phyloP scores from a whole-genome alignment of 2,329 filamentous ascomycete genomes.

The Paraphaeosphaeria sporulosa region DNA sequence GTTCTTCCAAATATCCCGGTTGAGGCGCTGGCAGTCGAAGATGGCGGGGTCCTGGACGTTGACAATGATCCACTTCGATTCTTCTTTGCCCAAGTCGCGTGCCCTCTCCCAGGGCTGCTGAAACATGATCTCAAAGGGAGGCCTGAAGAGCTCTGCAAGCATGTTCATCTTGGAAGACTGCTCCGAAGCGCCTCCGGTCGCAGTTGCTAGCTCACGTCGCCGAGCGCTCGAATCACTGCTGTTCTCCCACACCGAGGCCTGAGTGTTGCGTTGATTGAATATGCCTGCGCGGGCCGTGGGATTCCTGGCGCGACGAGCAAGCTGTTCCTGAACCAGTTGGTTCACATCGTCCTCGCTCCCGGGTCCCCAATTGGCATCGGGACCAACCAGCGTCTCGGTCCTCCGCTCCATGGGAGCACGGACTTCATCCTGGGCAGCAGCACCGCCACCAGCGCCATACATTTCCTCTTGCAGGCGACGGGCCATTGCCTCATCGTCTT shows the following conservation, averaged over 20 bases:
- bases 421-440: conserved; percentile 66
- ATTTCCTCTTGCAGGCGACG: conserved; percentile 90
- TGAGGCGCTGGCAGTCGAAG: conserved; percentile 93
- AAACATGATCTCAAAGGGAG: conserved; percentile 89
- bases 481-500: conserved; percentile 94
- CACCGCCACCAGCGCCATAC: conserved; percentile 65
- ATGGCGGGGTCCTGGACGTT: conserved; percentile 94
- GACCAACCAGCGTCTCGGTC: conserved; percentile 88
- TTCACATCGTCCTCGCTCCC: conserved; percentile 60
- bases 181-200: conserved; percentile 72
- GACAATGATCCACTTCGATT: conserved; percentile 92
- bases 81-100: conserved; percentile 82
- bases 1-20: conserved; percentile 97
- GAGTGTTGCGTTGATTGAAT: conserved; percentile 70
- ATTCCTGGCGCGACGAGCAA: conserved; percentile 59
- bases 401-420: conserved; percentile 90
- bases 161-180: conserved; percentile 74
- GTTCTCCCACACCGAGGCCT: conserved; percentile 67
- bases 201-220: conserved; percentile 63
- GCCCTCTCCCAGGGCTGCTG: conserved; percentile 83
- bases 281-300: conserved; percentile 62
- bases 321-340: conserved; percentile 70
- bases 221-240: conserved; percentile 56
- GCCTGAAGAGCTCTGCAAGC: conserved; percentile 90
- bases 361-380: conserved; percentile 63